Evolutionary conservation across 768 basidiomycete genomes (phyloP), one percentile per base, ranked within the genome.

Genomic region (Kwoniella heveanensis): DNA sequence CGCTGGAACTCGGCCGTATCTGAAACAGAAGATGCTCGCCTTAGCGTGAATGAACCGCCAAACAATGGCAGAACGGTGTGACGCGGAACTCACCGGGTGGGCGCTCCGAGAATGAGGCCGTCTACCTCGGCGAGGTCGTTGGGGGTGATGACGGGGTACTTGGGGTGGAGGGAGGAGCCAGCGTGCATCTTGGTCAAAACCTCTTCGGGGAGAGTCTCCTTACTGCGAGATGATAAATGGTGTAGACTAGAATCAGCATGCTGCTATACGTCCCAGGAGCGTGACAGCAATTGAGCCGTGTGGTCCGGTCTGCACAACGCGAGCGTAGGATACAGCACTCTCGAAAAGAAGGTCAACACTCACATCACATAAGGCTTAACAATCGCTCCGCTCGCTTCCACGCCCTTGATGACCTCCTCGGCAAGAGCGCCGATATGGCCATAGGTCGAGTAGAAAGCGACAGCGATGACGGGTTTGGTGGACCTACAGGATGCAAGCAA

Each of bases 181-280:
- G 88, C 79, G 73, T 79, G 58, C 86, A 95, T 85, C 76, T 84
- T 84, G 51, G 76, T 70, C 47, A 92, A 83, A 51, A 91, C 77
- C 7, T 90, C 88, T 8, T 83, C 73, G 1, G 88, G 72, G 56
- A 94, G 87, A 0, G 91, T 94, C 82, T 94, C 92, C 54, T 86
- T 72, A 64, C 77, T 79, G 51, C 13, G 17, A 8, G 46, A 7
- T 19, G 19, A 5, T 19, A 19, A 22, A 19, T 47, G 19, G 46
- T 6, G 46, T 19, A 22, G 6, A 47, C 46, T 5, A 22, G 19
- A 5, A 19, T 19, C 46, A 19, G 7, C n/a, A n/a, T n/a, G n/a
- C n/a, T n/a, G n/a, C n/a, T n/a, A n/a, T n/a, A n/a, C n/a, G n/a
- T n/a, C n/a, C n/a, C n/a, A n/a, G n/a, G n/a, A n/a, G n/a, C n/a